Base-by-base conservation (phyloP, 208 protist genomes). In the Acanthamoeba castellanii region DNA sequence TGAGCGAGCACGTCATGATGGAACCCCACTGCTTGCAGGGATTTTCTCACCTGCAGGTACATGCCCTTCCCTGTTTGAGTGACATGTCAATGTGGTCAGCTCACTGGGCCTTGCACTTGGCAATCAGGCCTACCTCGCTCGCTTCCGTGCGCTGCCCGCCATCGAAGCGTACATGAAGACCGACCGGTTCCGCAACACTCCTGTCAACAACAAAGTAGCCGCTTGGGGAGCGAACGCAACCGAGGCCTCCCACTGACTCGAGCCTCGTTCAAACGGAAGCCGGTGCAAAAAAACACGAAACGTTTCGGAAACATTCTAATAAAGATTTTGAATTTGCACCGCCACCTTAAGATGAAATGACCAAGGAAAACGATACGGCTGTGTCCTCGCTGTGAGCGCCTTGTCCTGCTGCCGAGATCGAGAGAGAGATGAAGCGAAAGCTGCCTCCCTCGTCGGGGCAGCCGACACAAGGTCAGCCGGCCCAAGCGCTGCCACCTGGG, bases 191-290 rank as follows among this genome's bases (percentile, higher is more conserved):
- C 27, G 27, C 85, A 72, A 64, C 25, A 64, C 57, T n/a, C 85
- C 85, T 0, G 85, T 91, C 55, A 91, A 91, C 57, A 91, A 91
- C 85, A 91, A 91, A 27, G 50, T 66, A 0, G 82, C 82, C 9
- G 45, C 82, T 7, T 90, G 82, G 82, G 57, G 57, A 14, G 66
- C 55, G 13, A 20, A 61, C 18, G 18, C 13, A 61, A 61, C 57
- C 3, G 57, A 61, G 22, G 57, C 57, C 22, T 11, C 57, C 57
- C 37, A 42, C 37, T 42, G 37, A 42, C n/a, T n/a, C n/a, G n/a
- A n/a, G n/a, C n/a, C n/a, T n/a, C n/a, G n/a, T n/a, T n/a, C n/a
- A n/a, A n/a, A n/a, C n/a, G n/a, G n/a, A n/a, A n/a, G n/a, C n/a
- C n/a, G n/a, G n/a, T n/a, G n/a, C n/a, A n/a, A n/a, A n/a, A n/a